phyloP scores from a whole-genome alignment of 2,329 filamentous ascomycete species.

The Cladobotryum mycophilum region DNA sequence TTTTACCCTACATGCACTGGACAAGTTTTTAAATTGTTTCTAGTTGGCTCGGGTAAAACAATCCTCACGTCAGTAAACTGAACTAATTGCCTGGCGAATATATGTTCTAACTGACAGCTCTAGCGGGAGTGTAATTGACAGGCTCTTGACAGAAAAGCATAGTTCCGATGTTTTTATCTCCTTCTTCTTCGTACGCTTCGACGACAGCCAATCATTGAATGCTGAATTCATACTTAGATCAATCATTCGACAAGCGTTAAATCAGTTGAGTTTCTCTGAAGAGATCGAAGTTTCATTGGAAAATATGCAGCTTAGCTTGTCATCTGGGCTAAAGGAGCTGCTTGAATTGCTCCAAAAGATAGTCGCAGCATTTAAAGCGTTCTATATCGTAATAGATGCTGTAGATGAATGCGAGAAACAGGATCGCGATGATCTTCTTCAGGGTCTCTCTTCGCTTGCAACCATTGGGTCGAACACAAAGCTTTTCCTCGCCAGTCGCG shows the following conservation, averaged over 20 bases:
- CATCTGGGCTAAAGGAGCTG: too few relatives aligned
- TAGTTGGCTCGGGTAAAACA: conserved; percentile 23
- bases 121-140: conserved; percentile 13
- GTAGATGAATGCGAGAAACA: conserved; percentile 26
- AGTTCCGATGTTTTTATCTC: neutral
- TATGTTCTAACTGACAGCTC: too few relatives aligned
- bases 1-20: too few relatives aligned
- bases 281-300: too few relatives aligned
- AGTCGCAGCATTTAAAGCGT: neutral
- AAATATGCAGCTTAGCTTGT: too few relatives aligned
- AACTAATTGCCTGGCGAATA: neutral
- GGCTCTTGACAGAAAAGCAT: conserved; percentile 6
- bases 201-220: conserved; percentile 10
- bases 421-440: conserved; percentile 15
- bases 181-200: conserved; percentile 14
- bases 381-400: conserved; percentile 27
- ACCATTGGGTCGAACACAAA: conserved; percentile 7
- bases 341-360: too few relatives aligned
- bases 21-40: neutral
- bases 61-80: conserved; percentile 11
- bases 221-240: conserved; percentile 15
- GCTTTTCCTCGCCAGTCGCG: conserved; percentile 24
- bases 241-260: conserved; percentile 10
- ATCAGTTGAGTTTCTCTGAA: too few relatives aligned
- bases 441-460: neutral